Conservation (phyloP, 2,329 filamentous ascomycete genomes). For the Calonectria leucothoes region DNA sequence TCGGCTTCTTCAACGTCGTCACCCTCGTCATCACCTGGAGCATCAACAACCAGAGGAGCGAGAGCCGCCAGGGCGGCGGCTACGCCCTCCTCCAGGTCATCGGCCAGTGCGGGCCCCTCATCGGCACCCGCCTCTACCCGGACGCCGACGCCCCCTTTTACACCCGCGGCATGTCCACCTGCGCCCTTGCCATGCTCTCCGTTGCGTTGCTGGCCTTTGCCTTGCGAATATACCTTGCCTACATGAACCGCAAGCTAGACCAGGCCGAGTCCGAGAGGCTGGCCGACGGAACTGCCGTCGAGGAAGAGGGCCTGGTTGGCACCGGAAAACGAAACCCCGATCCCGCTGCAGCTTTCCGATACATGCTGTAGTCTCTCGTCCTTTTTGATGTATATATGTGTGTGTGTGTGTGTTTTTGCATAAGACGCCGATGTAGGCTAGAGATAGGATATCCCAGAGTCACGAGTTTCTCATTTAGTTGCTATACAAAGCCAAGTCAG, state of each 20-base stretch:
- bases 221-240: conserved; percentile 64
- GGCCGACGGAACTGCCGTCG: conserved; percentile 41
- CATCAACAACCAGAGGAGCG: conserved; percentile 83
- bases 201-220: conserved; percentile 67
- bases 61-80: conserved; percentile 77
- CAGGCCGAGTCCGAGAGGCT: conserved; percentile 42
- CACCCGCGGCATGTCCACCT: conserved; percentile 70
- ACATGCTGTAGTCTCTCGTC: conserved; percentile 55
- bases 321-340: conserved; percentile 36
- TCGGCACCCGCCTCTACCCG: conserved; percentile 76
- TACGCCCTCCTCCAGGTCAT: conserved; percentile 86
- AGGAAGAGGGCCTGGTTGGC: conserved; percentile 55
- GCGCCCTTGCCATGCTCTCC: conserved; percentile 70
- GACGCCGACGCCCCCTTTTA: conserved; percentile 71
- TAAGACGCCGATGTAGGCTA: background rate
- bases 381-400: no score
- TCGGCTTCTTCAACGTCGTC: conserved; percentile 87
- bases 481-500: background rate
- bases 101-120: conserved; percentile 81
- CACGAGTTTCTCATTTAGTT: background rate
- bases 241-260: conserved; percentile 62
- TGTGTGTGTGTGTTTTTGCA: no score
- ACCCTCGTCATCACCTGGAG: conserved; percentile 90
- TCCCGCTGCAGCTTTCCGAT: conserved; percentile 52
- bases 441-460: conserved; percentile 1